Evolutionary conservation across 495 filamentous ascomycete genomes (phyloP).

Genomic region (Aspergillus affinis): DNA sequence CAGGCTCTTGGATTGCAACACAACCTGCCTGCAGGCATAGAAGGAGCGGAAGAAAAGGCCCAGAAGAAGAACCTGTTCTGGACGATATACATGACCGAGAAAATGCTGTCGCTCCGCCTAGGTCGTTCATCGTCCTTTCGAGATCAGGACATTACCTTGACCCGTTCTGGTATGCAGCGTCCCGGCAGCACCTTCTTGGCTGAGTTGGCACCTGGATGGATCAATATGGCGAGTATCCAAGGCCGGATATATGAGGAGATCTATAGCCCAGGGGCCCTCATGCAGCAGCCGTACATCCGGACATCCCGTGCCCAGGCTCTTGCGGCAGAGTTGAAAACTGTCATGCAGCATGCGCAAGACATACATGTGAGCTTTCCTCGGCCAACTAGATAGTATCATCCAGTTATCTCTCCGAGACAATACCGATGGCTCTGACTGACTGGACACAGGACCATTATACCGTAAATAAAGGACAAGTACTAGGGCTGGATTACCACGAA

Average conservation of each 20-base stretch:
- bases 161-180: slow-evolving; percentile 2
- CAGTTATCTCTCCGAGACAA: background rate
- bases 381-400: too few relatives aligned
- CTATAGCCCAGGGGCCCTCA: slow-evolving; percentile 13
- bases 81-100: slow-evolving; percentile 11
- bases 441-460: slow-evolving; percentile 1
- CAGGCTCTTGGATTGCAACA: slow-evolving; percentile 13
- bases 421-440: background rate
- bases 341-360: slow-evolving; percentile 13
- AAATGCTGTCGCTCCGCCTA: slow-evolving; percentile 2
- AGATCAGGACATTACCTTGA: slow-evolving; percentile 12
- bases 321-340: slow-evolving; percentile 11
- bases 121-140: slow-evolving; percentile 12
- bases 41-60: background rate
- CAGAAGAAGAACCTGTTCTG: slow-evolving; percentile 13
- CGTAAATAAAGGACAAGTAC: slow-evolving; percentile 10
- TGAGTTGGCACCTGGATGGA: slow-evolving; percentile 9
- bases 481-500: slow-evolving; percentile 10
- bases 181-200: slow-evolving; percentile 4
- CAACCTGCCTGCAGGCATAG: background rate
- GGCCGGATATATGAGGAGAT: slow-evolving; percentile 14
- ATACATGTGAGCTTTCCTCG: slow-evolving; percentile 11
- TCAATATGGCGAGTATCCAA: slow-evolving; percentile 13
- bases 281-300: slow-evolving; percentile 10
- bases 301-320: slow-evolving; percentile 14